phyloP scores from a whole-genome alignment of 2,329 filamentous ascomycete genomes.

The Zymoseptoria pseudotritici region DNA sequence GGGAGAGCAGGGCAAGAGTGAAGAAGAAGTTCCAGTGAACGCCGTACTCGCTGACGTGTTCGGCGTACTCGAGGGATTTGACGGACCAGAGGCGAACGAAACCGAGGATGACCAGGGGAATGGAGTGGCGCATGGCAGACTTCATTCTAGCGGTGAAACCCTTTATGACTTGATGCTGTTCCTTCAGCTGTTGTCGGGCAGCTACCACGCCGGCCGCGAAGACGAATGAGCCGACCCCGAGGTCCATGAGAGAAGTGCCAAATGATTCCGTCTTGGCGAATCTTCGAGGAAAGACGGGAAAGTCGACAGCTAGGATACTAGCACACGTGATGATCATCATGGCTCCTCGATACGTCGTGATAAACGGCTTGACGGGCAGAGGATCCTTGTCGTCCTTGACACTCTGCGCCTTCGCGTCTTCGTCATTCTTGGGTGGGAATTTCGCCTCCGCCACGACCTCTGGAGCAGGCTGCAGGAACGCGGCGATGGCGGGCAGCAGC shows the following conservation, averaged over 20 bases:
- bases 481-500: slow-evolving; percentile 55
- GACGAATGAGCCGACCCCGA: slow-evolving; percentile 95
- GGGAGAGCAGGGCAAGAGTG: slow-evolving; percentile 79
- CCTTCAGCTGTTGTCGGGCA: slow-evolving; percentile 69
- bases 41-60: slow-evolving; percentile 95
- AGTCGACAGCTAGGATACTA: slow-evolving; percentile 95
- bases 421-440: slow-evolving; percentile 18
- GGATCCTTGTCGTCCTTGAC: slow-evolving; percentile 32
- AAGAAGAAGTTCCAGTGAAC: slow-evolving; percentile 99
- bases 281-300: slow-evolving; percentile 81
- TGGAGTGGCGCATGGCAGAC: slow-evolving; percentile 66
- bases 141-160: slow-evolving; percentile 53
- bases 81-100: slow-evolving; percentile 76
- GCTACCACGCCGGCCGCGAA: slow-evolving; percentile 91
- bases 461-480: slow-evolving; percentile 39
- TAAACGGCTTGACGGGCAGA: slow-evolving; percentile 79
- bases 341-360: slow-evolving; percentile 81
- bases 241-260: slow-evolving; percentile 98
- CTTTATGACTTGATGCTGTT: slow-evolving; percentile 35
- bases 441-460: slow-evolving; percentile 25
- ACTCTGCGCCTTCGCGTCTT: slow-evolving; percentile 13
- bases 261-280: slow-evolving; percentile 99
- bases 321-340: slow-evolving; percentile 89
- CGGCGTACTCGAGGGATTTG: slow-evolving; percentile 90
- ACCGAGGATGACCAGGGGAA: slow-evolving; percentile 75